Conservation (phyloP, 1,139 yeast species). For the Yamadazyma sp. region DNA sequence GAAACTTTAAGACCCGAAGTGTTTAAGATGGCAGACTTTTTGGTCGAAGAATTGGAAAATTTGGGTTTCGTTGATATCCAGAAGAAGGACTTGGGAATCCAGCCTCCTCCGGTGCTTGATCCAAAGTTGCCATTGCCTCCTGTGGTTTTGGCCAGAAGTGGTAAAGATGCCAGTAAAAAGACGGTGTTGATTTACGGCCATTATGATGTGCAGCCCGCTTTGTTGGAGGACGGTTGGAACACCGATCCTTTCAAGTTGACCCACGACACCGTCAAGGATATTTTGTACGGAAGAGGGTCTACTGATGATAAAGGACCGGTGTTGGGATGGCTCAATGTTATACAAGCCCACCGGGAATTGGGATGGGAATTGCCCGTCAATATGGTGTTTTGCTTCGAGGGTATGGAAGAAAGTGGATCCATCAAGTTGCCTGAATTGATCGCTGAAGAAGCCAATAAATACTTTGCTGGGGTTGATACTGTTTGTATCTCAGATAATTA, state of each 20-base stretch:
- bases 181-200: slow-evolving; percentile 93
- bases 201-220: slow-evolving; percentile 98
- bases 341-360: slow-evolving; percentile 85
- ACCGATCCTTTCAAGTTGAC: slow-evolving; percentile 83
- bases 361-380: slow-evolving; percentile 92
- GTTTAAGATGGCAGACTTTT: slow-evolving; percentile 80
- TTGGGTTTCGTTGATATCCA: slow-evolving; percentile 84
- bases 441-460: slow-evolving; percentile 69
- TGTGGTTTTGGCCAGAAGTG: slow-evolving; percentile 83
- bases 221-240: slow-evolving; percentile 89
- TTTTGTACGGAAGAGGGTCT: slow-evolving; percentile 88
- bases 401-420: slow-evolving; percentile 99
- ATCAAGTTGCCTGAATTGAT: slow-evolving; percentile 85
- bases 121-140: slow-evolving; percentile 81
- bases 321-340: slow-evolving; percentile 90
- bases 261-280: slow-evolving; percentile 55
- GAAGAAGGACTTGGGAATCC: slow-evolving; percentile 78
- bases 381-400: slow-evolving; percentile 90
- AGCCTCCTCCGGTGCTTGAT: slow-evolving; percentile 79
- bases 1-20: slow-evolving; percentile 85
- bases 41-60: slow-evolving; percentile 61
- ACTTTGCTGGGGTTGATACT: slow-evolving; percentile 87
- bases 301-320: slow-evolving; percentile 99
- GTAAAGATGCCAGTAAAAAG: slow-evolving; percentile 76
- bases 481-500: slow-evolving; percentile 97